Evolutionary conservation across 2,329 filamentous ascomycete genomes (phyloP).

Genomic region (Cladophialophora bantiana): DNA sequence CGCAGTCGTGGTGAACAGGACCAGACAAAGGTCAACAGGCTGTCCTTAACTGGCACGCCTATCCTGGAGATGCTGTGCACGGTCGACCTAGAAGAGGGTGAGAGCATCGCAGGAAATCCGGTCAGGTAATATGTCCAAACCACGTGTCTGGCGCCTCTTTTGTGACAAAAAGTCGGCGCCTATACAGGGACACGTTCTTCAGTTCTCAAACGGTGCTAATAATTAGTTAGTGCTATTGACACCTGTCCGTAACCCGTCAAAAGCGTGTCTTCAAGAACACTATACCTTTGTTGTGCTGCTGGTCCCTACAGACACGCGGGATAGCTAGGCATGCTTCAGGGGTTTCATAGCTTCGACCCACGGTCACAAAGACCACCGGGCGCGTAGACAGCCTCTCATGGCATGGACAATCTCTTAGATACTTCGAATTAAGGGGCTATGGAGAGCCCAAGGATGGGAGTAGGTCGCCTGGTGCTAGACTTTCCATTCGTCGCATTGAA

Average conservation of each 20-base stretch:
- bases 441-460: not conserved
- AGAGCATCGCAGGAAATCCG: constrained; percentile 17
- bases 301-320: constrained; percentile 12
- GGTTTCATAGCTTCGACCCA: not conserved
- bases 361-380: not conserved
- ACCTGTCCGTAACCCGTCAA: not conserved
- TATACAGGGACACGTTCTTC: constrained; percentile 16
- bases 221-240: not conserved
- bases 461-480: constrained; percentile 3
- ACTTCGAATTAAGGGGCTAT: not conserved
- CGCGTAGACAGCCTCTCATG: constrained; percentile 16
- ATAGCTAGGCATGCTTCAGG: not conserved
- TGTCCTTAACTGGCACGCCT: not conserved
- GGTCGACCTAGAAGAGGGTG: constrained; percentile 2
- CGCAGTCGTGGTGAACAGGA: constrained; percentile 7
- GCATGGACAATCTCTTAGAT: not conserved
- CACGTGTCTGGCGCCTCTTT: constrained; percentile 19
- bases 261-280: not conserved
- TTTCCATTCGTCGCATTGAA: not conserved
- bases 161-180: constrained; percentile 21
- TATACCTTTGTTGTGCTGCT: not conserved
- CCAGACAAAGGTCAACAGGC: constrained; percentile 1
- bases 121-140: constrained; percentile 23
- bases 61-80: not conserved
- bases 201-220: constrained; percentile 21